Base-by-base conservation (phyloP, 371 early-diverging fungal genomes). In the Batkoa obscura region DNA sequence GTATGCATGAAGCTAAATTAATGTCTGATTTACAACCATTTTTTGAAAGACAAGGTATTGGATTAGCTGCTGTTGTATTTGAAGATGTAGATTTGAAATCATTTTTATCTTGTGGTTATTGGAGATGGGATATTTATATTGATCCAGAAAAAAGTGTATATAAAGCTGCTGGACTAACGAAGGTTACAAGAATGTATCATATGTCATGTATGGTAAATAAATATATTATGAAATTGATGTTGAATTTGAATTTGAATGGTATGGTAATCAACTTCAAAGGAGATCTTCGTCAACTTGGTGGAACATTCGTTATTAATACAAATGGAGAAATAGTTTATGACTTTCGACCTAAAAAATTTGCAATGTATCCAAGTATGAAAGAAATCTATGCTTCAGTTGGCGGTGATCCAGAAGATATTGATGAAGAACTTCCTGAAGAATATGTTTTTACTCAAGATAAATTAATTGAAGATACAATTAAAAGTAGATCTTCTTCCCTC, bases 221-320 rank as follows among this genome's bases (percentile, higher is more conserved):
- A 30, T 2, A 39, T 13, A 13, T 53, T 17, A n/a, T 39, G 8
- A 17, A 53, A 15, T 13, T 53, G 3, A 13, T 32, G 32, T 5
- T 39, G 3, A 10, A 23, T 9, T 30, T 53, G 13, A 30, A 38
- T 10, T 9, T 35, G 17, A 35, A 39, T 8, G 53, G 53, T 10
- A 36, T 53, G 2, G 17, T 9, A 8, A 53, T 38, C 42, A 35
- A 35, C 23, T 17, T 53, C 38, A 34, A 30, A 39, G 53, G 53
- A 4, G 53, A 53, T 41, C 53, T 39, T 12, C 5, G 53, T 8
- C 38, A 37, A 23, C 36, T 53, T 2, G 53, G 53, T 15, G 53
- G 53, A 13, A 53, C 53, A 6, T 53, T 53, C 15, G 53, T 53
- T 31, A 53, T 53, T 39, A 38, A 36, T 30, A 53, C 53, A 10